phyloP scores from a whole-genome alignment of 2,329 filamentous ascomycete species.

The Acarospora socialis region DNA sequence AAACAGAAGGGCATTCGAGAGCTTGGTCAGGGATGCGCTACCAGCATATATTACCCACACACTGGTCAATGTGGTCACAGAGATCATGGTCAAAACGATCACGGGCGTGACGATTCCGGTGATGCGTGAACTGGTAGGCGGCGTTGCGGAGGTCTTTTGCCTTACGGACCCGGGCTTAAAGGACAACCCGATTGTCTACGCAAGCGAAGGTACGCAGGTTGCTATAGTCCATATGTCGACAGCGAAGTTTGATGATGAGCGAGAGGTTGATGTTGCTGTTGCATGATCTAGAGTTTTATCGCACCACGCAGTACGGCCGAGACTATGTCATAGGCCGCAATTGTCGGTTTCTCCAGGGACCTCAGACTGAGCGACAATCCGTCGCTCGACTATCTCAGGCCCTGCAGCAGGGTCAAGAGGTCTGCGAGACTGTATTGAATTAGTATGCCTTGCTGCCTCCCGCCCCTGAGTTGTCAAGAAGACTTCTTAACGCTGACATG shows the following conservation, averaged over 20 bases:
- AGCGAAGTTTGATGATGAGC: neutral
- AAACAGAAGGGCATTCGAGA: constrained; percentile 20
- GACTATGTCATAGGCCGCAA: constrained; percentile 31
- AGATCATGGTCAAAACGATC: constrained; percentile 30
- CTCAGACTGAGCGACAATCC: constrained; percentile 22
- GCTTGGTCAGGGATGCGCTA: constrained; percentile 27
- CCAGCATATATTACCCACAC: constrained; percentile 29
- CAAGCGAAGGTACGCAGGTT: constrained; percentile 23
- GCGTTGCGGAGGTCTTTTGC: constrained; percentile 32
- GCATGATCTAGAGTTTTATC: constrained; percentile 27
- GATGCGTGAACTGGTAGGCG: constrained; percentile 27
- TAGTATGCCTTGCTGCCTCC: constrained; percentile 21
- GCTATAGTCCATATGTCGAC: neutral
- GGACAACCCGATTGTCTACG: constrained; percentile 33
- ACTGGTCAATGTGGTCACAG: constrained; percentile 26
- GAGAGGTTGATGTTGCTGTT: neutral
- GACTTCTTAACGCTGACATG: neutral
- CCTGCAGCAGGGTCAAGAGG: constrained; percentile 25
- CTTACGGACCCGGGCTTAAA: constrained; percentile 28
- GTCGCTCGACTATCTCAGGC: constrained; percentile 24
- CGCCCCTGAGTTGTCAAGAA: too few species aligned
- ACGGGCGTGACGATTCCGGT: constrained; percentile 27
- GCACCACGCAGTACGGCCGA: constrained; percentile 27
- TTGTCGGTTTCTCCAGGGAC: constrained; percentile 31
- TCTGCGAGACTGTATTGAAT: constrained; percentile 30